phyloP scores from a whole-genome alignment of 129 eudicot species.

The Ambrosia trifida region DNA sequence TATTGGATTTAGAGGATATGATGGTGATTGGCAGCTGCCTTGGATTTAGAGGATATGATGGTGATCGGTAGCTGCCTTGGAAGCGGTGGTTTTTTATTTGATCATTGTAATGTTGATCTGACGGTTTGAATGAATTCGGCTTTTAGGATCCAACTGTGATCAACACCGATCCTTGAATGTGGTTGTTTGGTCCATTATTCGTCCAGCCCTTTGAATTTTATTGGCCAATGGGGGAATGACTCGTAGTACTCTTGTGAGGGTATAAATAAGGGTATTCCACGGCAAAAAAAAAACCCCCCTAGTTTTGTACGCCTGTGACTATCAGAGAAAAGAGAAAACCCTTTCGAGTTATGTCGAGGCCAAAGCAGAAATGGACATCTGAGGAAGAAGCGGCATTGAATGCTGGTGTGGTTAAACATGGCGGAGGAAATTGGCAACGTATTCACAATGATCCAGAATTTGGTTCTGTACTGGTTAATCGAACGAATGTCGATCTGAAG shows the following conservation, averaged over 20 bases:
- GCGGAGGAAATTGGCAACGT: slow-evolving; percentile 37
- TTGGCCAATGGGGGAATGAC: slow-evolving; percentile 9
- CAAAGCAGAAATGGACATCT: slow-evolving; percentile 31
- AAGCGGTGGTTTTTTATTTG: neutral
- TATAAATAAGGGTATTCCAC: neutral
- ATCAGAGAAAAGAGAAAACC: neutral
- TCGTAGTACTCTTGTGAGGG: neutral
- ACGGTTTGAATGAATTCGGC: slow-evolving; percentile 5
- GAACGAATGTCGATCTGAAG: slow-evolving; percentile 40
- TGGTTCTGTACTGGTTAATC: slow-evolving; percentile 24
- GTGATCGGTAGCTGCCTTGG: slow-evolving; percentile 5
- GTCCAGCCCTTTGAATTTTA: slow-evolving; percentile 10
- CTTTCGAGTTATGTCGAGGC: slow-evolving; percentile 4
- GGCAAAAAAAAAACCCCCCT: neutral
- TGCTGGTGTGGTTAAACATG: slow-evolving; percentile 39
- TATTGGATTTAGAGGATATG: neutral
- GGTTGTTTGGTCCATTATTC: slow-evolving; percentile 8
- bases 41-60: neutral
- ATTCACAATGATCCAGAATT: slow-evolving; percentile 35
- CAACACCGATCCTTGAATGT: neutral
- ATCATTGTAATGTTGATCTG: neutral
- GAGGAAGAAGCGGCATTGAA: slow-evolving; percentile 41
- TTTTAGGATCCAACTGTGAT: neutral
- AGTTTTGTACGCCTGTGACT: no score
- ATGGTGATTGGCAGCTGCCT: no score